Evolutionary conservation across 805 yeast species (phyloP).

Genomic region (Tetrapisispora namnaoensis): DNA sequence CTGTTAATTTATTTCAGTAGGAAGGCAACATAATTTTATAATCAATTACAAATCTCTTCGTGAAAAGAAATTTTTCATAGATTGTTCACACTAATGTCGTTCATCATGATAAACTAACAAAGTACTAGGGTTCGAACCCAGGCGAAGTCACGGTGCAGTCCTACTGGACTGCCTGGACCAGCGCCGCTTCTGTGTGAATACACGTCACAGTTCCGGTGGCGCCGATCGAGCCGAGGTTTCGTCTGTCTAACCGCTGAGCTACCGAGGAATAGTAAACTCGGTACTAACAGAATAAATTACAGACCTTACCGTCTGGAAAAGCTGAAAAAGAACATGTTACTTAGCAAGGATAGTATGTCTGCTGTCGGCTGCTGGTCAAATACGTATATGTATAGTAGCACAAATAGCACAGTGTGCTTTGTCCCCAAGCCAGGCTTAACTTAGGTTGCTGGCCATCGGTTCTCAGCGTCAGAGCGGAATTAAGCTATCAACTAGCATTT

Average conservation of each 20-base stretch:
- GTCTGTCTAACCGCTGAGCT: constrained; percentile 6
- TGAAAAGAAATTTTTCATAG: constrained; percentile 25
- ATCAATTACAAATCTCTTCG: constrained; percentile 17
- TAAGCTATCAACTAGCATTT: too few relatives aligned
- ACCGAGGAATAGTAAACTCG: constrained; percentile 5
- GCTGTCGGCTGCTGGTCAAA: too few relatives aligned
- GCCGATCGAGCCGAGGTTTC: not conserved
- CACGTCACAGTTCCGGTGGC: too few relatives aligned
- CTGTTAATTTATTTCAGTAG: constrained; percentile 24
- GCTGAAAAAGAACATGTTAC: too few relatives aligned
- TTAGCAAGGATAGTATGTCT: too few relatives aligned
- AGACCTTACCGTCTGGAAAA: too few relatives aligned
- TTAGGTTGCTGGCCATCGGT: too few relatives aligned
- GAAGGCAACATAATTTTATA: constrained; percentile 34
- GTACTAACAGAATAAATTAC: not conserved
- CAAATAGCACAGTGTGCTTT: too few relatives aligned
- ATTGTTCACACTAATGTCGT: constrained; percentile 33
- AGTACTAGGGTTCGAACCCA: not conserved
- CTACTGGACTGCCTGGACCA: constrained; percentile 1
- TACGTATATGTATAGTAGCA: too few relatives aligned
- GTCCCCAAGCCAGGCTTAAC: too few relatives aligned
- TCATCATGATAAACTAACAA: constrained; percentile 23
- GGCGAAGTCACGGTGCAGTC: not conserved
- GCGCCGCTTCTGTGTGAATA: too few relatives aligned
- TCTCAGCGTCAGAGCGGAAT: too few relatives aligned